Evolutionary conservation across 2,329 filamentous ascomycete genomes (phyloP), one percentile per base, ranked within the genome.

Genomic region (Cylindrodendrum hubeiense): DNA sequence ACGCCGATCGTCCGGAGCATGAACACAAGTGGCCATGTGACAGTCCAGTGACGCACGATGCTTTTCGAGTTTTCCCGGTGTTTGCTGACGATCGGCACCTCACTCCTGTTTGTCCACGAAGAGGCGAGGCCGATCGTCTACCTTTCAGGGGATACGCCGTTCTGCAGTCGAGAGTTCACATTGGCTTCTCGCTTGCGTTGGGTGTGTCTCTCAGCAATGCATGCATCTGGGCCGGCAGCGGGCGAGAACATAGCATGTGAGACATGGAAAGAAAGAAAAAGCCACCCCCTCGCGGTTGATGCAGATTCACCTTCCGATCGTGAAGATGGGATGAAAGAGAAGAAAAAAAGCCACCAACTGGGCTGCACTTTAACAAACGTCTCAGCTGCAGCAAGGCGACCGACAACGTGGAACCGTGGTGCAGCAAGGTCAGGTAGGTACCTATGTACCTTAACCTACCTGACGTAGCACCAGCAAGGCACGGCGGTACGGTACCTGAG

Each of bases 1-100:
- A 53, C 56, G 66, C 63, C 57, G 68, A 71, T 71, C 68, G 52
- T 47, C 66, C 65, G 46, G 51, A 55, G 39, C 58, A 30, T 58
- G 56, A 50, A 62, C 46, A 30, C 34, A 19, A 56, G 37, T 37
- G 34, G 17, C 34, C 50, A 68, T 33, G 46, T 49, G 37, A 57
- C 33, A 54, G 53, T 4, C 34, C 60, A 60, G 65, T 70, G 67
- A 70, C 67, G 67, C 58, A 39, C 37, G 37, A 39, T 39, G 37
- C 37, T 5, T n/a, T 39, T 39, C 17, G 5, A 39, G 15, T 39
- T 39, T 39, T 39, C n/a, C 15, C 3, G 8, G 37, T n/a, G 37
- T 17, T 19, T 4, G n/a, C 37, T n/a, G 17, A 39, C 17, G 37
- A 39, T 39, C 37, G 37, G 15, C 37, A n/a, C 37, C n/a, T 39